Percentiles rank a stretch among this genome's conserved stretches.
phyloP scores from a whole-genome alignment of 768 basidiomycete species.

The Lactifluus hygrophoroides region DNA sequence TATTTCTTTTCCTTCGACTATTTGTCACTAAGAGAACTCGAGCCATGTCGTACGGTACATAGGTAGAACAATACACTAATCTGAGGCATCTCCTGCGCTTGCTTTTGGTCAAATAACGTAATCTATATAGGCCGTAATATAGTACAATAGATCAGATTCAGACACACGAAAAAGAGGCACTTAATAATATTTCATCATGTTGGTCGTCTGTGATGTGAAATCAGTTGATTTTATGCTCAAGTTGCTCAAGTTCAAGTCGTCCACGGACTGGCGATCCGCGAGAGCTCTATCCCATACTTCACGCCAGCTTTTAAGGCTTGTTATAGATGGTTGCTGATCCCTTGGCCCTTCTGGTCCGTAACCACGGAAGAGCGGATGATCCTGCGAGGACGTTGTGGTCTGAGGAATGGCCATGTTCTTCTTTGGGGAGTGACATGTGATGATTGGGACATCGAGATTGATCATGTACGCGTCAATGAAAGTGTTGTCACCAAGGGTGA shows the following conservation, averaged over 20 bases:
- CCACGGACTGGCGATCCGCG: neutral
- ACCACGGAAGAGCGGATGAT: conserved; percentile 18
- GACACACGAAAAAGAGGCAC: too few relatives aligned
- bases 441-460: conserved; percentile 6
- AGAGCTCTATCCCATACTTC: conserved; percentile 13
- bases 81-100: too few relatives aligned
- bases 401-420: neutral
- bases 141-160: too few relatives aligned
- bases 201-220: neutral
- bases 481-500: conserved; percentile 15
- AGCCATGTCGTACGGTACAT: too few relatives aligned
- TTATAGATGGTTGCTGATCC: neutral
- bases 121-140: too few relatives aligned
- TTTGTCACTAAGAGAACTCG: too few relatives aligned
- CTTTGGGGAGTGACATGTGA: neutral
- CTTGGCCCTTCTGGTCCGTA: neutral
- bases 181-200: too few relatives aligned
- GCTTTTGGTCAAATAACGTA: too few relatives aligned
- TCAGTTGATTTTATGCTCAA: neutral
- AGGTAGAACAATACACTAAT: too few relatives aligned
- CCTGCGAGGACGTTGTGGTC: neutral
- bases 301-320: neutral
- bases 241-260: neutral
- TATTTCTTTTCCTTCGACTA: too few relatives aligned
- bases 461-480: conserved; percentile 17